These are phyloP conservation scores for Colletotrichum sp. DNA, from an alignment of 2,329 filamentous ascomycete genomes.

Conservation along the genomic window DNA sequence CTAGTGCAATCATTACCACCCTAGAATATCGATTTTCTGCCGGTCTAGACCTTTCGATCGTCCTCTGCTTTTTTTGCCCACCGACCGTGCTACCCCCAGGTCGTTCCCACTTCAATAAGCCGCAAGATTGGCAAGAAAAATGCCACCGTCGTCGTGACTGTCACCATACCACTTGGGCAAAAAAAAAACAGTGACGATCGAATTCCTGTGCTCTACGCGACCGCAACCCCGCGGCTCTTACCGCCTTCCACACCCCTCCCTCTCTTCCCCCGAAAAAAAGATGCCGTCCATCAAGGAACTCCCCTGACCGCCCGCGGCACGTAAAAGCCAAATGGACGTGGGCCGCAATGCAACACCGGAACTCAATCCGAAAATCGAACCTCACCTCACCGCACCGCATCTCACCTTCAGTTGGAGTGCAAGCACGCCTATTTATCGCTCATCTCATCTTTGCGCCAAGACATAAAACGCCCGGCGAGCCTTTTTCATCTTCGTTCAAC, in stretches of 20 bases:
- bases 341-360: constrained; percentile 1
- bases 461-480: background rate
- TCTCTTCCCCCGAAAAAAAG: background rate
- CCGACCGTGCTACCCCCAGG: background rate
- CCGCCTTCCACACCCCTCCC: background rate
- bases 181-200: background rate
- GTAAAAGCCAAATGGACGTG: background rate
- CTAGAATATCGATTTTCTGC: background rate
- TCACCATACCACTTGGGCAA: background rate
- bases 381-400: background rate
- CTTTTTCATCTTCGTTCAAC: background rate
- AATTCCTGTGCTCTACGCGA: background rate
- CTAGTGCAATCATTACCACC: background rate
- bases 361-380: background rate
- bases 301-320: background rate
- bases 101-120: background rate
- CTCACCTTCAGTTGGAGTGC: background rate
- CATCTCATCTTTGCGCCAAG: background rate
- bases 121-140: background rate
- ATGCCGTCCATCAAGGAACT: background rate
- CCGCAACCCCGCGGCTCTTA: background rate
- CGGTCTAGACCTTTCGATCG: background rate
- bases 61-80: background rate
- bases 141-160: background rate
- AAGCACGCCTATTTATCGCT: background rate